Percentiles rank a stretch among this genome's conserved stretches.
phyloP scores from a whole-genome alignment of 352 stramenopile genomes.

The Globisporangium barbulae region DNA sequence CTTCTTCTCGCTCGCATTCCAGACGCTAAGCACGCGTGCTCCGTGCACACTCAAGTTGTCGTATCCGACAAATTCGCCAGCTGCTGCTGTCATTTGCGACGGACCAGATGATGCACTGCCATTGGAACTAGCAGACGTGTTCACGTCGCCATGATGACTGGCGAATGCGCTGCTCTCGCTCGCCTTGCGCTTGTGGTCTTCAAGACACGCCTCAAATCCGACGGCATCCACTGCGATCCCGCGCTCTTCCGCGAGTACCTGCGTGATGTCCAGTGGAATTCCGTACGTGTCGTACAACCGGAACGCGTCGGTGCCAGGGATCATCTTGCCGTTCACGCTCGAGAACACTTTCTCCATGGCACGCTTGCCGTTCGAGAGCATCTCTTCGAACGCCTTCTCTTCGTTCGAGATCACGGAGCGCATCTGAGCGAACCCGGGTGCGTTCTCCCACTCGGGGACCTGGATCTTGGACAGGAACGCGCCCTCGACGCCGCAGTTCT shows the following conservation, averaged over 20 bases:
- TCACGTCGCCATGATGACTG: constrained; percentile 17
- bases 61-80: constrained; percentile 56
- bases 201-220: constrained; percentile 49
- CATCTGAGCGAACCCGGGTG: constrained; percentile 51
- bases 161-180: constrained; percentile 42
- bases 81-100: background rate
- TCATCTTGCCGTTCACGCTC: constrained; percentile 17
- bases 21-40: constrained; percentile 36
- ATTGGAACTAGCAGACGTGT: background rate
- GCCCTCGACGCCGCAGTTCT: constrained; percentile 49
- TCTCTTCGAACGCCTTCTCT: constrained; percentile 68
- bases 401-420: constrained; percentile 66
- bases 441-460: constrained; percentile 39
- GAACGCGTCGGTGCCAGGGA: constrained; percentile 61
- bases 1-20: constrained; percentile 17
- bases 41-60: constrained; percentile 35
- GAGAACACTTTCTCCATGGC: constrained; percentile 65
- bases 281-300: constrained; percentile 74
- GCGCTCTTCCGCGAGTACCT: constrained; percentile 58
- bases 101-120: background rate
- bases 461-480: constrained; percentile 53
- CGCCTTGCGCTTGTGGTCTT: constrained; percentile 46
- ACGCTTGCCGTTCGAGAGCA: constrained; percentile 51
- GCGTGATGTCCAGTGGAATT: constrained; percentile 76
- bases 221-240: constrained; percentile 50